Conservation (phyloP, 2,329 filamentous ascomycete species). For the Chaetomium strumarium region DNA sequence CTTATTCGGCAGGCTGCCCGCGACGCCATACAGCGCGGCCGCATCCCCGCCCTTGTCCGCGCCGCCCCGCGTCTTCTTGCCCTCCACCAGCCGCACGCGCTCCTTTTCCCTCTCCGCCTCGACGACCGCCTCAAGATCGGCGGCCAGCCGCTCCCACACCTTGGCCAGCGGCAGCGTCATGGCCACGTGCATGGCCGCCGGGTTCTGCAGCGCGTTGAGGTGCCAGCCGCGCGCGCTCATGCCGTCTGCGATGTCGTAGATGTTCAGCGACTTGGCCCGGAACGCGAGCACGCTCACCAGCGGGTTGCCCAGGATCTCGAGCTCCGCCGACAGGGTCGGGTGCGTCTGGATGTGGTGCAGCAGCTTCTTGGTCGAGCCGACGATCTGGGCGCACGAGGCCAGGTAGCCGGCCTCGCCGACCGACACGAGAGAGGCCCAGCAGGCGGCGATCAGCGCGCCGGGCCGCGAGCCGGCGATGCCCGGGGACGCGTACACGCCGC, state of each 20-base stretch:
- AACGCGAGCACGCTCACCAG: slow-evolving; percentile 90
- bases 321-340: slow-evolving; percentile 61
- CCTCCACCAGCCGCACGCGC: slow-evolving; percentile 62
- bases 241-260: slow-evolving; percentile 89
- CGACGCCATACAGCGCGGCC: slow-evolving; percentile 88
- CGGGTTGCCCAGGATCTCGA: slow-evolving; percentile 77
- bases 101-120: slow-evolving; percentile 78
- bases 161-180: slow-evolving; percentile 82
- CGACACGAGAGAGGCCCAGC: slow-evolving; percentile 88
- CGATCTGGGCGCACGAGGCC: slow-evolving; percentile 78
- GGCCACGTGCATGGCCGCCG: slow-evolving; percentile 87
- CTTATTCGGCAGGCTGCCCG: slow-evolving; percentile 92
- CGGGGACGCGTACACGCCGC: slow-evolving; percentile 91
- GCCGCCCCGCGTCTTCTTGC: slow-evolving; percentile 59
- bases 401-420: slow-evolving; percentile 86
- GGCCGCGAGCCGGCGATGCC: slow-evolving; percentile 87
- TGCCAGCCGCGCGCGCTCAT: slow-evolving; percentile 89
- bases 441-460: slow-evolving; percentile 89
- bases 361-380: slow-evolving; percentile 79
- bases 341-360: slow-evolving; percentile 65
- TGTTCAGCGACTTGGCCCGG: slow-evolving; percentile 72
- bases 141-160: slow-evolving; percentile 71
- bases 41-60: slow-evolving; percentile 61
- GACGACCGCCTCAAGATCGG: slow-evolving; percentile 62
- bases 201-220: slow-evolving; percentile 86